phyloP scores from a whole-genome alignment of 345 rosid species.

The Durio zibethinus region DNA sequence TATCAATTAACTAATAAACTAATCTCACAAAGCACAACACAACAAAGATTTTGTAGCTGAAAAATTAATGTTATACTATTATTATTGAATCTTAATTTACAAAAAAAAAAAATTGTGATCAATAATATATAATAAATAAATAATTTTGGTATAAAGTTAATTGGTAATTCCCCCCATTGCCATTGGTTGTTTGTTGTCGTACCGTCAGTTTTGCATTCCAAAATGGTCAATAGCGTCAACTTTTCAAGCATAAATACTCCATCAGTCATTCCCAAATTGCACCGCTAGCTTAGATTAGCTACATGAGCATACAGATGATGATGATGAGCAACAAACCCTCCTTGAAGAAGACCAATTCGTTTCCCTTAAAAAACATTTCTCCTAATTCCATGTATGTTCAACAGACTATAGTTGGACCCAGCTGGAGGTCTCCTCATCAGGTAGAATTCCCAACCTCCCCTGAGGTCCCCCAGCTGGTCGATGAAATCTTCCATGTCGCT shows the following conservation, averaged over 20 bases:
- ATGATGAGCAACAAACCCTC: conserved; percentile 8
- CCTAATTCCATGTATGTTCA: conserved; percentile 14
- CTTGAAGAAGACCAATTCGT: conserved; percentile 22
- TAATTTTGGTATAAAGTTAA: too few relatives aligned
- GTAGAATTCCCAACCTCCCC: conserved; percentile 62
- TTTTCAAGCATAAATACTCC: conserved; percentile 32
- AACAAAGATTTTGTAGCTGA: too few relatives aligned
- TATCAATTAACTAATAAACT: too few relatives aligned
- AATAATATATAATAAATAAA: too few relatives aligned
- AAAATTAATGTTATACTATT: too few relatives aligned
- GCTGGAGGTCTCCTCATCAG: background rate
- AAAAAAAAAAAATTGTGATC: too few relatives aligned
- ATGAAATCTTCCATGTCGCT: conserved; percentile 45
- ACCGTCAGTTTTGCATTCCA: background rate
- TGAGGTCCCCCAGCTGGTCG: conserved; percentile 36
- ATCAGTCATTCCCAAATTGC: background rate
- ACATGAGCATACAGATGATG: background rate
- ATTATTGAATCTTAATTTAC: too few relatives aligned
- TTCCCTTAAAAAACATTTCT: background rate
- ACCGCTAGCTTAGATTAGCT: background rate
- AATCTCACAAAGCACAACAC: too few relatives aligned
- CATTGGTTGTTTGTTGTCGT: background rate
- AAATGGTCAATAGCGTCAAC: background rate
- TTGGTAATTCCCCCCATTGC: background rate
- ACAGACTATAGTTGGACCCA: background rate